Base-by-base conservation (phyloP, 805 yeast genomes). In the Allodekkera sacchari region DNA sequence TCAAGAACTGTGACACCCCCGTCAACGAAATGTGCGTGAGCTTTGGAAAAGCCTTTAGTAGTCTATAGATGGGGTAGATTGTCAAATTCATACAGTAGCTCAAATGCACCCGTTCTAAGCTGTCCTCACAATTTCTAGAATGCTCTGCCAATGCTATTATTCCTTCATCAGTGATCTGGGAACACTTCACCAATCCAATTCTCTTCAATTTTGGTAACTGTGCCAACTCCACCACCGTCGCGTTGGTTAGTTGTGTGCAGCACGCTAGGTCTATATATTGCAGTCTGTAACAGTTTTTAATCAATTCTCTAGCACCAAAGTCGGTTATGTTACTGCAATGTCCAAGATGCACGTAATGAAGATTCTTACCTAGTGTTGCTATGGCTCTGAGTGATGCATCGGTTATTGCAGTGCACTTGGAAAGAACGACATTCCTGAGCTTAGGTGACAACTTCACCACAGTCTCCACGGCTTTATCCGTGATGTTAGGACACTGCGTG, bases 211-310 rank as follows among this genome's bases (percentile, higher is more conserved):
- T 76, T 6, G 94, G 84, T 42, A 89, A 64, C 28, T 71, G 72
- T 3, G 94, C 73, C 41, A 89, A 62, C 47, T 80, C 94, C 25
- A 72, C 67, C 25, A 92, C 71, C 1, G 95, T 76, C 45, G 74
- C 71, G 59, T 92, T 84, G 3, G 97, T 87, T 33, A 89, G 66
- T 53, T 84, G 94, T 1, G 80, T 66, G 53, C 98, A 89, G 56
- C 96, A 88, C 11, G 97, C 97, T 37, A 92, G 71, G 58, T 89
- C 98, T 41, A 89, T 84, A 54, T 88, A 89, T 47, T 84, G 94
- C 35, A 89, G 74, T 36, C 95, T 66, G 36, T 81, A 82, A 50
- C 97, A 92, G 28, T 71, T 68, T 41, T 80, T 69, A 9, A 84
- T 83, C 38, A 89, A 63, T 8, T 71, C 66, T 18, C 74, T 69